These are phyloP conservation scores for Pulveroboletus sp. DNA, from an alignment of 768 basidiomycete species.

Conservation along the genomic window DNA sequence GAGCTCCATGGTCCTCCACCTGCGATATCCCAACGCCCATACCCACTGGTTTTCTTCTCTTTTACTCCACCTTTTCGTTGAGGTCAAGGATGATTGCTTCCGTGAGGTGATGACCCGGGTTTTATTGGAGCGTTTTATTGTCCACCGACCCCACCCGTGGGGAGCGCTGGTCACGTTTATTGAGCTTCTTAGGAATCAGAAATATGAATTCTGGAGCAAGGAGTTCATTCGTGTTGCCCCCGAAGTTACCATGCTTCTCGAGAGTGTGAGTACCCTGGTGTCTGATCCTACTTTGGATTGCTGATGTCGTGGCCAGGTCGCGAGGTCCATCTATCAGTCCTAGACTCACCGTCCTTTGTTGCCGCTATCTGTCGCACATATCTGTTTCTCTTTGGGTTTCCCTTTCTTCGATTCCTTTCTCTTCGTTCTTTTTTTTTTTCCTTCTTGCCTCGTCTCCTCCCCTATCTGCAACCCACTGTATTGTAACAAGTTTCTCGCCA, in stretches of 20 bases:
- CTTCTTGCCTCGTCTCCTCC: slow-evolving; percentile 18
- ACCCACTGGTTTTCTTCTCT: slow-evolving; percentile 97
- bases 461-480: slow-evolving; percentile 64
- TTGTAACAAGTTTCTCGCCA: slow-evolving; percentile 61
- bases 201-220: slow-evolving; percentile 89
- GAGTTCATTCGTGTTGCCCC: slow-evolving; percentile 81
- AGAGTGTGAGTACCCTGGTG: slow-evolving; percentile 55
- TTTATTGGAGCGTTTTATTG: slow-evolving; percentile 89
- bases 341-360: slow-evolving; percentile 64
- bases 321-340: slow-evolving; percentile 70
- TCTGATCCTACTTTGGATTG: neutral
- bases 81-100: slow-evolving; percentile 72
- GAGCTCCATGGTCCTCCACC: slow-evolving; percentile 87
- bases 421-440: slow-evolving; percentile 4
- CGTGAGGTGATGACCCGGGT: slow-evolving; percentile 84
- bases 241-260: slow-evolving; percentile 79
- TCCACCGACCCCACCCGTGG: slow-evolving; percentile 95
- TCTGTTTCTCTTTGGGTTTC: slow-evolving; percentile 63
- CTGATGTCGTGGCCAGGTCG: slow-evolving; percentile 47
- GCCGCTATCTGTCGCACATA: slow-evolving; percentile 79
- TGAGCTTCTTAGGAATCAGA: slow-evolving; percentile 84
- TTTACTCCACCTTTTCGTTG: slow-evolving; percentile 80
- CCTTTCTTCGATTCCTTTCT: slow-evolving; percentile 18
- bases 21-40: slow-evolving; percentile 97
- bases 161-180: slow-evolving; percentile 92